Base-by-base conservation (phyloP, 2,329 filamentous ascomycete genomes). In the Coleophoma cylindrospora region DNA sequence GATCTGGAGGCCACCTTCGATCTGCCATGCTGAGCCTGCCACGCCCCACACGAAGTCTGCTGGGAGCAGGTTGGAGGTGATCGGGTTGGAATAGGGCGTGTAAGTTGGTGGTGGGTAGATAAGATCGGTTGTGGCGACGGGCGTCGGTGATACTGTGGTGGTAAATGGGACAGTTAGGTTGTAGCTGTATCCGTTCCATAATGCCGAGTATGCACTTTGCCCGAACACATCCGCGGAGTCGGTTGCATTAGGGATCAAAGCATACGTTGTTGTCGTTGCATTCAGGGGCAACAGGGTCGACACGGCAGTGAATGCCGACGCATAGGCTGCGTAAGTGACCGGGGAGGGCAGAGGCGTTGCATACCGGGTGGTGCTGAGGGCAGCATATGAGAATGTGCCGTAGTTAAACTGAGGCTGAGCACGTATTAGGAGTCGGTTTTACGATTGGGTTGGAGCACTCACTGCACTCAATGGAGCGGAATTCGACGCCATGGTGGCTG, bases 11-110 rank as follows among this genome's bases (percentile, higher is more conserved):
- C 73, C 72, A 27, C 76, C 61, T 56, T 78, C 62, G 34, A 77
- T 61, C 63, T 74, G 60, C 52, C 62, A 54, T 11, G 75, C 74
- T 3, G 68, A 70, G 9, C 74, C 69, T 0, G 75, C 67, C 2
- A 77, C 73, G 9, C 76, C 70, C 45, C 72, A 72, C 2, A 64
- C 60, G 48, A 79, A 78, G 37, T 69, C 68, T 3, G 69, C 60
- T 0, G 74, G 74, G 27, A 81, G 17, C 0, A 68, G 68, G 15
- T 22, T 17, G 7, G 13, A 17, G 14, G 15, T 17, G 19, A 13
- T 4, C 3, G n/a, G 7, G 4, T 43, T 43, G 7, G n/a, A 6
- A 13, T 10, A 22, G 4, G n/a, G 15, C 7, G 14, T 27, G 34
- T 48, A 48, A 19, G 40, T 19, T 3, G 50, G 14, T 32, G 50